A percentile compares a stretch with the other conserved stretches of the same genome.
These are phyloP conservation scores for Thielaviopsis euricoi DNA, from an alignment of 2,329 filamentous ascomycete genomes.

Conservation along the genomic window DNA sequence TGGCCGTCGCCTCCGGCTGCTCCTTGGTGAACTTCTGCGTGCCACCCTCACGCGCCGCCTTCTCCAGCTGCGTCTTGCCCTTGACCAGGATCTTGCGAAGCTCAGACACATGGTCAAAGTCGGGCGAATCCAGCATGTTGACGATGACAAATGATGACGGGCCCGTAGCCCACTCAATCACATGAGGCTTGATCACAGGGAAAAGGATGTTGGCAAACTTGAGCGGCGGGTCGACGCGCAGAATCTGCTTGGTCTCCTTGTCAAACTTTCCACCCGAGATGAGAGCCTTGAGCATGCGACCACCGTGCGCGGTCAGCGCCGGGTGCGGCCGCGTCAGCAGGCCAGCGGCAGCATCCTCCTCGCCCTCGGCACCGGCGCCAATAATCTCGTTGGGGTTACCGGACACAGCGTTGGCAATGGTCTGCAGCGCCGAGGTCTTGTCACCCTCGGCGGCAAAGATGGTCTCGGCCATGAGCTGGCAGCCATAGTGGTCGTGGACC, in stretches of 20 bases:
- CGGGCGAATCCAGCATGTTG: constrained; percentile 57
- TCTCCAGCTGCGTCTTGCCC: constrained; percentile 53
- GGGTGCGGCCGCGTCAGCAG: constrained; percentile 33
- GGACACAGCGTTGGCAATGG: constrained; percentile 47
- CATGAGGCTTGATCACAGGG: constrained; percentile 55
- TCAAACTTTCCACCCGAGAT: constrained; percentile 84
- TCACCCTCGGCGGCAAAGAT: constrained; percentile 62
- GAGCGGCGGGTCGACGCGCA: constrained; percentile 58
- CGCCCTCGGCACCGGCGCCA: constrained; percentile 24
- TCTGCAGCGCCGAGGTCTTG: constrained; percentile 56
- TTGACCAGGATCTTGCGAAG: constrained; percentile 55
- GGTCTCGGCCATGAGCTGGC: constrained; percentile 71
- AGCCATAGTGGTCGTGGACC: constrained; percentile 62
- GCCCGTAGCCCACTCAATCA: constrained; percentile 73
- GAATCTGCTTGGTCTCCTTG: constrained; percentile 50
- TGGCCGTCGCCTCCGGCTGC: constrained; percentile 28
- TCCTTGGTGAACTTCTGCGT: constrained; percentile 34
- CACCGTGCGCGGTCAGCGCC: constrained; percentile 44
- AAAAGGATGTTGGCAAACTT: constrained; percentile 74
- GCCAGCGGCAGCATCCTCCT: constrained; percentile 16
- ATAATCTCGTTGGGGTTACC: constrained; percentile 29
- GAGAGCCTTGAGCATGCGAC: constrained; percentile 78
- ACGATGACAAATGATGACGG: constrained; percentile 77
- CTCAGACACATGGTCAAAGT: constrained; percentile 50
- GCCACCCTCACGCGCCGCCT: constrained; percentile 45